Evolutionary conservation across 2,329 filamentous ascomycete species (phyloP).

Genomic region (Thermomyces lanuginosus): DNA sequence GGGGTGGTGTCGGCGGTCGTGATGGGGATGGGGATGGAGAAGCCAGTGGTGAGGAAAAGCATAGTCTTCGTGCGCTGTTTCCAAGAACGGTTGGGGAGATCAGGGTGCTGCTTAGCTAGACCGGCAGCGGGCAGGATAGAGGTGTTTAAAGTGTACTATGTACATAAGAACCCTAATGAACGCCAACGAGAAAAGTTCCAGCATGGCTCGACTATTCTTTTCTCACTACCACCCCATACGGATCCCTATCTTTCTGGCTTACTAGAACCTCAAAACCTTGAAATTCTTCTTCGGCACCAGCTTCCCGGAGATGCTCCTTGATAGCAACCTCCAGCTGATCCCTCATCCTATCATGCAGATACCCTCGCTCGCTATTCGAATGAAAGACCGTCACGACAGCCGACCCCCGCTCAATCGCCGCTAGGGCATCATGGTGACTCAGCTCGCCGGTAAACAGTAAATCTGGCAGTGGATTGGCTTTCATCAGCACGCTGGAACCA

Average conservation of each 20-base stretch:
- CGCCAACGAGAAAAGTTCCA: no score
- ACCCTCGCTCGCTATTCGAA: constrained; percentile 80
- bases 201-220: constrained; percentile 3
- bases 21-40: constrained; percentile 19
- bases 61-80: constrained; percentile 39
- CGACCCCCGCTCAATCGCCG: constrained; percentile 67
- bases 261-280: constrained; percentile 47
- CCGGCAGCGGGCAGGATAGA: no score
- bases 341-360: constrained; percentile 55
- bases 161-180: no score
- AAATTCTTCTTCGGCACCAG: constrained; percentile 22
- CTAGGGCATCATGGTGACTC: constrained; percentile 79
- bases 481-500: constrained; percentile 56
- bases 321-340: constrained; percentile 47
- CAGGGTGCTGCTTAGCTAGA: constrained; percentile 46
- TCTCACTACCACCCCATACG: constrained; percentile 55
- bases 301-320: constrained; percentile 36
- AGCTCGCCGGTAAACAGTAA: constrained; percentile 83
- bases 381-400: constrained; percentile 78
- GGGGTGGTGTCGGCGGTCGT: constrained; percentile 9
- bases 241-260: constrained; percentile 70
- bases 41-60: constrained; percentile 18
- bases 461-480: constrained; percentile 45
- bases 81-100: constrained; percentile 50
- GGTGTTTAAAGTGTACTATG: not conserved